These are phyloP conservation scores for Fibroporia radiculosa DNA, from an alignment of 768 basidiomycete genomes.

Conservation along the genomic window DNA sequence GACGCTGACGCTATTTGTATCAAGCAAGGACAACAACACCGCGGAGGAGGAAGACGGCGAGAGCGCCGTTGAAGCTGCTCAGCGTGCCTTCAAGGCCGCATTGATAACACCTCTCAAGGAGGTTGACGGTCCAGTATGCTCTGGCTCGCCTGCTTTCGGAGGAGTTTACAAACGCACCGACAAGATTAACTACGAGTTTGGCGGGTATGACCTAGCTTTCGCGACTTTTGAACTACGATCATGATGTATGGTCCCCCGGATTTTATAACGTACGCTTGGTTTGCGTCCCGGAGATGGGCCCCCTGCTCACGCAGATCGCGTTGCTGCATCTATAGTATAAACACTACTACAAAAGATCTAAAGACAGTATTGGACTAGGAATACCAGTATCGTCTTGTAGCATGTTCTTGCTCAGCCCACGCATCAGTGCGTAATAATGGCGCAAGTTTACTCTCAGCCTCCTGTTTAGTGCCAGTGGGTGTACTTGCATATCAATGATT, in stretches of 20 bases:
- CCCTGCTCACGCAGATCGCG: no score
- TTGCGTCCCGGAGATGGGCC: no score
- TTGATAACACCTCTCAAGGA: constrained; percentile 27
- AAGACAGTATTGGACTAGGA: no score
- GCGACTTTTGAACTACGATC: constrained; percentile 67
- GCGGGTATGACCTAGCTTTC: constrained; percentile 85
- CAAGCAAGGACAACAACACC: constrained; percentile 43
- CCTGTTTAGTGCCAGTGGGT: no score
- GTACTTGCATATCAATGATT: no score
- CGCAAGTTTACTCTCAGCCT: no score
- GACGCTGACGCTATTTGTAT: constrained; percentile 87
- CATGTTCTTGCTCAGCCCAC: no score
- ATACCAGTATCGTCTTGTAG: no score
- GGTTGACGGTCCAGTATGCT: constrained; percentile 4
- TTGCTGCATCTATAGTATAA: no score
- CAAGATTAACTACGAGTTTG: constrained; percentile 98
- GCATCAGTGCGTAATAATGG: no score
- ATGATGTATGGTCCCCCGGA: constrained; percentile 8
- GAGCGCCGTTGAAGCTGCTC: constrained; percentile 60
- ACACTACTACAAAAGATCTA: no score
- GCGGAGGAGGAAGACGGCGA: constrained; percentile 42
- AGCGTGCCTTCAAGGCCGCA: constrained; percentile 66
- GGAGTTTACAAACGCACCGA: constrained; percentile 74
- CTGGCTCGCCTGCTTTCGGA: constrained; percentile 8
- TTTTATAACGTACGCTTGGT: no score